Percentiles rank a stretch among this genome's conserved stretches.
These are phyloP conservation scores for Thalassiosira ordinaria DNA, from an alignment of 352 stramenopile genomes.

Conservation along the genomic window DNA sequence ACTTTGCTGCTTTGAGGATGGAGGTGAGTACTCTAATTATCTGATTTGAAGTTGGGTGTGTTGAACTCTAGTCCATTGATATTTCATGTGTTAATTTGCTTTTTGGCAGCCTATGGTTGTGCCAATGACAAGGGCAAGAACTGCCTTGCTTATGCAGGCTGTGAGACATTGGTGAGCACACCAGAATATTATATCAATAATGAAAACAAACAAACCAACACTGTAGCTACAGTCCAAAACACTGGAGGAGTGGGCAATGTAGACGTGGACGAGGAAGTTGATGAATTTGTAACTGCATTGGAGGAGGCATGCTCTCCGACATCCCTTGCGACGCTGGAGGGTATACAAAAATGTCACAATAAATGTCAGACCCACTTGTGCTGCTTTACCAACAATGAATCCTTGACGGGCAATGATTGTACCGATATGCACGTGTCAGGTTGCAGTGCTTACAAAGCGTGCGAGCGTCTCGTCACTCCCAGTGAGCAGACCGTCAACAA, in stretches of 20 bases:
- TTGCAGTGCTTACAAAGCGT: constrained; percentile 36
- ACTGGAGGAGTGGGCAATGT: too few species aligned
- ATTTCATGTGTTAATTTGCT: constrained; percentile 1
- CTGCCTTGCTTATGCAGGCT: constrained; percentile 43
- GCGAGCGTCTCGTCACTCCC: constrained; percentile 26
- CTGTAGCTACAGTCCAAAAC: constrained; percentile 1
- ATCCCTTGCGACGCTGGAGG: constrained; percentile 31
- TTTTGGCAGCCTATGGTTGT: constrained; percentile 34
- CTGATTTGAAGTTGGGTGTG: too few species aligned
- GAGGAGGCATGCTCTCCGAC: constrained; percentile 25
- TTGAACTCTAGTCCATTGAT: too few species aligned
- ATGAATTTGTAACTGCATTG: constrained; percentile 25
- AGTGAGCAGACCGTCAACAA: too few species aligned
- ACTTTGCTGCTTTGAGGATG: constrained; percentile 44
- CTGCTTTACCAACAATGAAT: constrained; percentile 41
- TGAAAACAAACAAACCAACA: constrained; percentile 4
- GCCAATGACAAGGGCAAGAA: constrained; percentile 31
- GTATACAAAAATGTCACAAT: constrained; percentile 35
- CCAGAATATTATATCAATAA: background rate
- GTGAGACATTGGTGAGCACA: constrained; percentile 31
- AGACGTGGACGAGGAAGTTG: constrained; percentile 16
- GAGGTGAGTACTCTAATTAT: constrained; percentile 34
- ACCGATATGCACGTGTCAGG: background rate
- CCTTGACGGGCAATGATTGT: too few species aligned
- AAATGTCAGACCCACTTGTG: constrained; percentile 50